Percentiles rank a stretch among this genome's conserved stretches.
Conservation (phyloP, 352 stramenopile species). For the Blastocystis sp. region DNA sequence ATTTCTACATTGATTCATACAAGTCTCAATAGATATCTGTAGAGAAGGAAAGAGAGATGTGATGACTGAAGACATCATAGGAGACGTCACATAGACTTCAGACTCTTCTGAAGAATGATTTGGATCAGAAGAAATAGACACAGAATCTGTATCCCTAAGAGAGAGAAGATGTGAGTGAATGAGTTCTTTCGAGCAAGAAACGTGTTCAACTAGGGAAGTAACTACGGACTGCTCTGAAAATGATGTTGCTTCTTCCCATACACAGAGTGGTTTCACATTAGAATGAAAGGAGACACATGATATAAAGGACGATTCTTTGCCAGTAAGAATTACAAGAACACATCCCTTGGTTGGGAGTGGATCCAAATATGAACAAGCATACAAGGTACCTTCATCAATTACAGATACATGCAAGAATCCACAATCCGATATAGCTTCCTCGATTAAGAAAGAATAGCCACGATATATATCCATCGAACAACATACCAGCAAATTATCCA, state of each 20-base stretch:
- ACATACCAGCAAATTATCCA: neutral
- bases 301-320: neutral
- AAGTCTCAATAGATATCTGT: neutral
- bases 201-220: too few species aligned
- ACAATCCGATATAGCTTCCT: neutral
- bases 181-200: too few species aligned
- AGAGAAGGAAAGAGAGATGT: neutral
- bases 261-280: neutral
- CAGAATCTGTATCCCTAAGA: too few species aligned
- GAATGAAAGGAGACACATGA: neutral
- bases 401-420: neutral
- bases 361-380: neutral
- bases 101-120: neutral
- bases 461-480: constrained; percentile 5
- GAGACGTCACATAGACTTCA: neutral
- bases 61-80: neutral
- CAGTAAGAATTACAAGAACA: neutral
- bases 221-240: neutral
- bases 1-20: neutral
- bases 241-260: neutral
- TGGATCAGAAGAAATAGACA: neutral
- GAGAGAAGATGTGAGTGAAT: too few species aligned
- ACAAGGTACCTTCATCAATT: neutral
- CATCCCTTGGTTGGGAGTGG: neutral
- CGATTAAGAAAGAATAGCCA: constrained; percentile 12